Evolutionary conservation across 176 grass and related monocot species (phyloP), one percentile per base, ranked within the genome.

Genomic region (Ensete glaucum): DNA sequence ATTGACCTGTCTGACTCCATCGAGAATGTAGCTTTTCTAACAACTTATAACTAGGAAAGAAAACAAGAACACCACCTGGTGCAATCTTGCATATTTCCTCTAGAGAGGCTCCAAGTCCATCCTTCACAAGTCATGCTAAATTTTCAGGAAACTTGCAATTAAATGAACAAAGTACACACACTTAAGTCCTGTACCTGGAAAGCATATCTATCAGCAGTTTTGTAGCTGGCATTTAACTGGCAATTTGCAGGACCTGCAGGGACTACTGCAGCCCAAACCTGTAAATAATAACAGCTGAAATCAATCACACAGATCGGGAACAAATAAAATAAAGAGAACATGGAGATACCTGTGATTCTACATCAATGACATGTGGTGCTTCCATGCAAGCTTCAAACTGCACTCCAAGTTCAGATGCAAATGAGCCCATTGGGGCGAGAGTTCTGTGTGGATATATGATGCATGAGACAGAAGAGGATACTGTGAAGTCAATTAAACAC

Each of bases 11-110:
- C 56, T 88, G 77, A 77, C 59, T 83, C 94, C 94, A 97, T 9
- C 94, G 90, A 9, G 19, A 56, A 70, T 82, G 88, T 57, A 97
- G 51, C 79, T 93, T 97, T 43, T 97, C 94, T 78, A 97, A 76
- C 70, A 97, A 85, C 67, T 97, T 97, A 67, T 93, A 97, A 79
- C 94, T 97, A 72, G 94, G 94, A 48, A 97, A 93, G 68, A 97
- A 97, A 72, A 90, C 94, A 80, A 97, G 88, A 83, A 88, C 85
- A 52, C 94, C 94, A 54, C 90, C 85, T 73, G 94, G 94, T 19
- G 90, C 85, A 70, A 93, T 79, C 67, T 87, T 93, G 70, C 87
- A 93, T 87, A 97, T 97, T 88, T 97, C 90, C 83, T 97, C 94
- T 68, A 97, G 75, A 50, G 94, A 87, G 83, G 78, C 56, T 81